Evolutionary conservation across 441 rosid genomes (phyloP).

Genomic region (Croton laevigatus): DNA sequence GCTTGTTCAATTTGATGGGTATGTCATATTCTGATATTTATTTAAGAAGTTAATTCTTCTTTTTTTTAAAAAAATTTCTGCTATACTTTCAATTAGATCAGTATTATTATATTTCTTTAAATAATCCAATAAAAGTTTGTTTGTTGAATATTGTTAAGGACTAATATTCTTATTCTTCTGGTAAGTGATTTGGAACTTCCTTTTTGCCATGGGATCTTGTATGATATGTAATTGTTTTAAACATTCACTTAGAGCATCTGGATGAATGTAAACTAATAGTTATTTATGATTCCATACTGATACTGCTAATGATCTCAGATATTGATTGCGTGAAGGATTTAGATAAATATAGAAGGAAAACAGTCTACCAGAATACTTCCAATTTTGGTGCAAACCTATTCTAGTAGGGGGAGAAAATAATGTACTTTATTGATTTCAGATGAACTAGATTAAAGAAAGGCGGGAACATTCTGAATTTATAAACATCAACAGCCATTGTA

Average conservation of each 20-base stretch:
- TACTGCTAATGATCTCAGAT: background rate
- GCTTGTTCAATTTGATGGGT: slow-evolving; percentile 95
- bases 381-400: background rate
- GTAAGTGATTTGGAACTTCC: background rate
- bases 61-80: background rate
- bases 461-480: background rate
- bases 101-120: background rate
- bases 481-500: slow-evolving; percentile 2
- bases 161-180: background rate
- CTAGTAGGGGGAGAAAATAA: background rate
- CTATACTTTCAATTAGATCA: background rate
- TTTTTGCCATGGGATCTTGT: background rate
- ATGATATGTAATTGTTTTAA: background rate
- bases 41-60: slow-evolving; percentile 11
- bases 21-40: slow-evolving; percentile 26
- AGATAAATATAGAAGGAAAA: background rate
- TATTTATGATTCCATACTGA: background rate
- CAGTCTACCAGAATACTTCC: too few species aligned
- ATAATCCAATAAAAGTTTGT: background rate
- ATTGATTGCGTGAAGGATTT: background rate
- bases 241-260: too few species aligned
- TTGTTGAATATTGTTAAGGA: background rate
- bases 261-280: background rate
- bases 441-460: background rate
- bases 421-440: background rate